phyloP scores from a whole-genome alignment of 2,329 filamentous ascomycete genomes.

The Pseudodiploospora longispora region DNA sequence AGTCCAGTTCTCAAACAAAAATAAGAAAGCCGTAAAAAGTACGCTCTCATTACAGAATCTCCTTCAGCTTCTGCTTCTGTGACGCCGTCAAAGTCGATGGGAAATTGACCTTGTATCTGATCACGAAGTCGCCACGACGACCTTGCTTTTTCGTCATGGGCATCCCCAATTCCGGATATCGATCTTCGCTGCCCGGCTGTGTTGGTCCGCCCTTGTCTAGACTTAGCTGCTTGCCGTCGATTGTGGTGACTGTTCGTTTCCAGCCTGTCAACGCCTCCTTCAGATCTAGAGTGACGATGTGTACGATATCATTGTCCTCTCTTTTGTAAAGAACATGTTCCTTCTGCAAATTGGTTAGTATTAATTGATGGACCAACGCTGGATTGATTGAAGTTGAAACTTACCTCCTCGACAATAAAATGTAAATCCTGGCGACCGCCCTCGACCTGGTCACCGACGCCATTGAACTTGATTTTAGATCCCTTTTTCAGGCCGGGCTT shows the following conservation, averaged over 20 bases:
- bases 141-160: slow-evolving; percentile 83
- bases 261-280: slow-evolving; percentile 95
- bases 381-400: slow-evolving; percentile 16
- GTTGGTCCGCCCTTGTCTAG: slow-evolving; percentile 79
- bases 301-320: slow-evolving; percentile 78
- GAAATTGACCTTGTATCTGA: slow-evolving; percentile 90
- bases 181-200: slow-evolving; percentile 71
- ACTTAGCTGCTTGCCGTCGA: slow-evolving; percentile 78
- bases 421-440: slow-evolving; percentile 92
- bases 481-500: slow-evolving; percentile 94
- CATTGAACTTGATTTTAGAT: slow-evolving; percentile 96
- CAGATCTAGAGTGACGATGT: slow-evolving; percentile 71
- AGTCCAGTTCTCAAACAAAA: no score
- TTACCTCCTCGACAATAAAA: slow-evolving; percentile 89
- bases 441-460: slow-evolving; percentile 96
- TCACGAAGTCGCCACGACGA: slow-evolving; percentile 77
- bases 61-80: slow-evolving; percentile 75
- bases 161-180: slow-evolving; percentile 85
- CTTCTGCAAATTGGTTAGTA: slow-evolving; percentile 51
- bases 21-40: no score
- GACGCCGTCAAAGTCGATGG: slow-evolving; percentile 65
- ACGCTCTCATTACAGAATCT: slow-evolving; percentile 52
- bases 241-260: slow-evolving; percentile 84
- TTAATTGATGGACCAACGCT: not conserved
- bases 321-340: slow-evolving; percentile 75